These are phyloP conservation scores for Camelina sativa DNA, from an alignment of 345 rosid genomes.

Conservation along the genomic window DNA sequence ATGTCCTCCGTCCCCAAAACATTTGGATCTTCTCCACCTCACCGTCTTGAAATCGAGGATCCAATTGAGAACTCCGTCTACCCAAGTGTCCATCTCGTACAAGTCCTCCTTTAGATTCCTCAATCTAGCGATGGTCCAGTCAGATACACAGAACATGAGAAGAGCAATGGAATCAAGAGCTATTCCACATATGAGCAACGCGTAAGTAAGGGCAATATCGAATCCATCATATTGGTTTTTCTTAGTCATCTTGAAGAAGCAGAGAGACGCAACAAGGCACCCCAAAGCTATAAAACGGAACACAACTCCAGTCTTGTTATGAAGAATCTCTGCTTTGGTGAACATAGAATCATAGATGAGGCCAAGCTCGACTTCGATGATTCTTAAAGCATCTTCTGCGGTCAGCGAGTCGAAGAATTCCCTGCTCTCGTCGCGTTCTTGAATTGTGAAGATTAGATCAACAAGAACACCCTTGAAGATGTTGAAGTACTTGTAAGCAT, in stretches of 20 bases:
- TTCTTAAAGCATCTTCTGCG: constrained; percentile 38
- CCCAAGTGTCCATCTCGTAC: constrained; percentile 17
- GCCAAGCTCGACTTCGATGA: constrained; percentile 51
- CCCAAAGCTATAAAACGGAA: constrained; percentile 45
- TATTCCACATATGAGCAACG: constrained; percentile 59
- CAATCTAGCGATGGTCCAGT: constrained; percentile 55
- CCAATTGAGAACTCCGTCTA: constrained; percentile 20
- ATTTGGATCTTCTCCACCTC: constrained; percentile 21
- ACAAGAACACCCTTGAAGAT: constrained; percentile 52
- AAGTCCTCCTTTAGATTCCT: constrained; percentile 19
- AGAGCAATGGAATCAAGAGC: constrained; percentile 56
- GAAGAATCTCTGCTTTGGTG: constrained; percentile 51
- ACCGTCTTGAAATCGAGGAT: constrained; percentile 39
- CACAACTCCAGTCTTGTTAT: constrained; percentile 19
- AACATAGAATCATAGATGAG: constrained; percentile 54
- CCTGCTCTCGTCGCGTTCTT: constrained; percentile 28
- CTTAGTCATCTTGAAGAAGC: constrained; percentile 36
- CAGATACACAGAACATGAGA: constrained; percentile 58
- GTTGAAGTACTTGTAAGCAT: constrained; percentile 41
- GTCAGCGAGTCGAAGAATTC: constrained; percentile 8
- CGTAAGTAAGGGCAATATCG: constrained; percentile 62
- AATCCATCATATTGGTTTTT: constrained; percentile 40
- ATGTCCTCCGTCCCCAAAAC: constrained; percentile 10
- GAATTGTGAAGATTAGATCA: constrained; percentile 45
- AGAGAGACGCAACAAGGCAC: constrained; percentile 48